Percentiles rank a stretch among this genome's conserved stretches.
Conservation (phyloP, 2,329 filamentous ascomycete species). For the Ploettnerulaceae sp. region DNA sequence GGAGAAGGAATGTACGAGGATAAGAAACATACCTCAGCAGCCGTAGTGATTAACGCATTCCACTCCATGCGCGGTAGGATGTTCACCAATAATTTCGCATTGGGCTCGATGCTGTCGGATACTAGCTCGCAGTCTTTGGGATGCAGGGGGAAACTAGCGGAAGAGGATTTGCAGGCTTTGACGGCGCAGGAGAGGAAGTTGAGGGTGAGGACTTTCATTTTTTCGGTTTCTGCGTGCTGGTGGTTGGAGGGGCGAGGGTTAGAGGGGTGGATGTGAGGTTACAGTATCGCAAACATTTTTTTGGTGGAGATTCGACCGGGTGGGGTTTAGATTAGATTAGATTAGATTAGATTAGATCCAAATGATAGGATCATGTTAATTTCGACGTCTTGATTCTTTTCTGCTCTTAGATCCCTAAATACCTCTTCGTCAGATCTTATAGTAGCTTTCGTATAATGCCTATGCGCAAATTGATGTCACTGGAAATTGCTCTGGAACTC, state of each 20-base stretch:
- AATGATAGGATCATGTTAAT: not conserved
- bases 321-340: not conserved
- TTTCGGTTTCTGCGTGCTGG: not conserved
- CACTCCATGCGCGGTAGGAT: constrained; percentile 86
- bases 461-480: too few species aligned
- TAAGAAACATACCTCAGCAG: constrained; percentile 60
- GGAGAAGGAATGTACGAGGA: not conserved
- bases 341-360: constrained; percentile 18
- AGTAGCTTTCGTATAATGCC: too few species aligned
- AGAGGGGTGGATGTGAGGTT: not conserved
- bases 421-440: too few species aligned
- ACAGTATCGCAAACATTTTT: constrained; percentile 2
- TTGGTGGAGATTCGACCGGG: not conserved
- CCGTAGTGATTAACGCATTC: constrained; percentile 70
- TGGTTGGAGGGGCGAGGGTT: not conserved
- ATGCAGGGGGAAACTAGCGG: constrained; percentile 81
- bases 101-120: constrained; percentile 75
- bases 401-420: not conserved
- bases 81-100: constrained; percentile 75
- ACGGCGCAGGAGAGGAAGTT: constrained; percentile 97
- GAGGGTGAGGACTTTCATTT: constrained; percentile 91
- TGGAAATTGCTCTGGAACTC: too few species aligned
- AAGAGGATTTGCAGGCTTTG: constrained; percentile 83
- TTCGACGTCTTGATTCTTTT: constrained; percentile 34
- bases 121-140: constrained; percentile 89